These are phyloP conservation scores for Phytophthora crassamura DNA, from an alignment of 352 stramenopile genomes.

Conservation along the genomic window DNA sequence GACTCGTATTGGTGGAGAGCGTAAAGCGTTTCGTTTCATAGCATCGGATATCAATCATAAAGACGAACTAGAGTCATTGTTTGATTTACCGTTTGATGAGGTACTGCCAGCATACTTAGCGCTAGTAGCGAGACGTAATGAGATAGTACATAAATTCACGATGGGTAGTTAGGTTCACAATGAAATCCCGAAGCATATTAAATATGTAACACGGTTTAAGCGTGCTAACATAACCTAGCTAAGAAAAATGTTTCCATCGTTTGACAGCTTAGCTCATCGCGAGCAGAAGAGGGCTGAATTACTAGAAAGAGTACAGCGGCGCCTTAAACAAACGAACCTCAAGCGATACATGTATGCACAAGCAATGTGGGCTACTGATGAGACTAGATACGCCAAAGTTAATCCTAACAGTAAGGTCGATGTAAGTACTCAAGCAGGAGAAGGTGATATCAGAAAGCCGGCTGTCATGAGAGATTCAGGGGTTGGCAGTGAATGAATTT, in stretches of 20 bases:
- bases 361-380: too few species aligned
- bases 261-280: slow-evolving; percentile 2
- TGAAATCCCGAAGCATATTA: too few species aligned
- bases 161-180: background rate
- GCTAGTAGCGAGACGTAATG: slow-evolving; percentile 1
- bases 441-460: too few species aligned
- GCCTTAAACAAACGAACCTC: too few species aligned
- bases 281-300: slow-evolving; percentile 1
- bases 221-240: background rate
- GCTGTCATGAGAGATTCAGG: too few species aligned
- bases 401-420: too few species aligned
- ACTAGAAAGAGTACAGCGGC: slow-evolving; percentile 1
- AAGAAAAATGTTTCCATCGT: slow-evolving; percentile 6
- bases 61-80: slow-evolving; percentile 4
- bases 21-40: slow-evolving; percentile 1
- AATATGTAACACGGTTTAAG: too few species aligned
- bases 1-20: background rate
- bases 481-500: too few species aligned
- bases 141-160: slow-evolving; percentile 14
- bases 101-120: slow-evolving; percentile 1
- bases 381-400: too few species aligned
- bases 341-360: too few species aligned
- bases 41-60: background rate
- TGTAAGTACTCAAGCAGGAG: too few species aligned
- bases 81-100: slow-evolving; percentile 13